A percentile compares a stretch with the other conserved stretches of the same genome.
Evolutionary conservation across 1,284 basidiomycete genomes (phyloP).

Genomic region (Fomitopsis betulina): DNA sequence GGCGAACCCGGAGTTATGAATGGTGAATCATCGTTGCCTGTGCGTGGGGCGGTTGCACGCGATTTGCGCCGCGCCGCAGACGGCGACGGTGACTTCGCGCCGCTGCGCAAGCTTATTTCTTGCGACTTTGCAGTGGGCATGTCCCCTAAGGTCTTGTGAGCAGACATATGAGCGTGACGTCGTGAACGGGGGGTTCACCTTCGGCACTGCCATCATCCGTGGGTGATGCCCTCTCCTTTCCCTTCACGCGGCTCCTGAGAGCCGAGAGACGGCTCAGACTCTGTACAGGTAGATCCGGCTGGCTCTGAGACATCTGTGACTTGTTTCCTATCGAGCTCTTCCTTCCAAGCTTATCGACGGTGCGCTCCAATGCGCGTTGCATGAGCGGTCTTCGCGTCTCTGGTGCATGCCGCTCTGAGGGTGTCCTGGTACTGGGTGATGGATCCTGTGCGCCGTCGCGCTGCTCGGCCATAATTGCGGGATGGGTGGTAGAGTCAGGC

Average conservation of each 20-base stretch:
- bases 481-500: background rate
- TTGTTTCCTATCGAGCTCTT: slow-evolving; percentile 31
- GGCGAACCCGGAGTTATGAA: slow-evolving; percentile 74
- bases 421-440: background rate
- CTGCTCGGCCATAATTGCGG: slow-evolving; percentile 2
- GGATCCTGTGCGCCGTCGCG: background rate
- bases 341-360: slow-evolving; percentile 52
- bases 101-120: slow-evolving; percentile 8
- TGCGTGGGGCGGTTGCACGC: slow-evolving; percentile 8
- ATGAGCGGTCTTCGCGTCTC: slow-evolving; percentile 14
- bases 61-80: slow-evolving; percentile 13
- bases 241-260: slow-evolving; percentile 48
- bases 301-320: slow-evolving; percentile 23
- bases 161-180: background rate
- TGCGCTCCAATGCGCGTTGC: slow-evolving; percentile 46
- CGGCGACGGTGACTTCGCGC: slow-evolving; percentile 4
- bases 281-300: slow-evolving; percentile 30
- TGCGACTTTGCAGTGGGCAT: slow-evolving; percentile 19
- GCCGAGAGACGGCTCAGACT: slow-evolving; percentile 51
- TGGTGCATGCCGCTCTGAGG: slow-evolving; percentile 3
- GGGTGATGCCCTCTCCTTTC: slow-evolving; percentile 32
- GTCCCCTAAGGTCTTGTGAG: slow-evolving; percentile 12
- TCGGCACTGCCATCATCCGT: slow-evolving; percentile 29
- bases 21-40: slow-evolving; percentile 59
- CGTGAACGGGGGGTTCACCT: slow-evolving; percentile 6